A percentile compares a stretch with the other conserved stretches of the same genome.
These are phyloP conservation scores for Phaeosphaeriaceae sp. DNA, from an alignment of 2,329 filamentous ascomycete species.

Conservation along the genomic window DNA sequence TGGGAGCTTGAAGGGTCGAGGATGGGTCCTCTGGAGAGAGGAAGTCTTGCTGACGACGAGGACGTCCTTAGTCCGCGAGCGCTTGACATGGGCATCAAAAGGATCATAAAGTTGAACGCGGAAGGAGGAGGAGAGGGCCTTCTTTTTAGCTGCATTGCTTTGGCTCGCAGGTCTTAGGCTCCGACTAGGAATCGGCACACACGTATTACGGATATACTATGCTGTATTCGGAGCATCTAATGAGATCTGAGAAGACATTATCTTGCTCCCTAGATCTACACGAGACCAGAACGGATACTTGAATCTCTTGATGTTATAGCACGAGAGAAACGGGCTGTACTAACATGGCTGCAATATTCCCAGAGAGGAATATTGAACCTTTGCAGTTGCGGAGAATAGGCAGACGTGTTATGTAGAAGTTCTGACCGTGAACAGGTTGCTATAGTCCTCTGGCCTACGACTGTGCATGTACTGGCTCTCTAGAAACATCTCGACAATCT, in stretches of 20 bases:
- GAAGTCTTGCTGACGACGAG: constrained; percentile 46
- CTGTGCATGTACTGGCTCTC: too few relatives aligned
- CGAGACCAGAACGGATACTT: constrained; percentile 6
- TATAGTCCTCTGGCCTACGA: too few relatives aligned
- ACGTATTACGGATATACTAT: constrained; percentile 13
- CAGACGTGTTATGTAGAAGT: not conserved
- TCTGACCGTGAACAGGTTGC: not conserved
- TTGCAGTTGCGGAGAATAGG: constrained; percentile 6
- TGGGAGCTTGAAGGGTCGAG: constrained; percentile 79
- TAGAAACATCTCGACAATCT: too few relatives aligned
- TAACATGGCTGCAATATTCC: constrained; percentile 12
- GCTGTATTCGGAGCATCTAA: constrained; percentile 9
- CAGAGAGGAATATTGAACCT: constrained; percentile 11
- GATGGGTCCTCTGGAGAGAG: constrained; percentile 73
- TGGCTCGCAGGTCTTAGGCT: constrained; percentile 53
- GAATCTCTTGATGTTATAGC: constrained; percentile 10
- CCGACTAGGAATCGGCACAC: constrained; percentile 7
- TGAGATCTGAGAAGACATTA: constrained; percentile 16
- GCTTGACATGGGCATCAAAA: constrained; percentile 68
- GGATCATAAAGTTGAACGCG: constrained; percentile 61
- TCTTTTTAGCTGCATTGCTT: constrained; percentile 64
- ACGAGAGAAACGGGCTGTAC: constrained; percentile 7
- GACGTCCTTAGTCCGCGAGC: constrained; percentile 68
- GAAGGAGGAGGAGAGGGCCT: constrained; percentile 60
- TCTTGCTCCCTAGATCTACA: constrained; percentile 15